A percentile compares a stretch with the other conserved stretches of the same genome.
These are phyloP conservation scores for Magnaporthales sp. DNA, from an alignment of 2,329 filamentous ascomycete genomes.

Conservation along the genomic window DNA sequence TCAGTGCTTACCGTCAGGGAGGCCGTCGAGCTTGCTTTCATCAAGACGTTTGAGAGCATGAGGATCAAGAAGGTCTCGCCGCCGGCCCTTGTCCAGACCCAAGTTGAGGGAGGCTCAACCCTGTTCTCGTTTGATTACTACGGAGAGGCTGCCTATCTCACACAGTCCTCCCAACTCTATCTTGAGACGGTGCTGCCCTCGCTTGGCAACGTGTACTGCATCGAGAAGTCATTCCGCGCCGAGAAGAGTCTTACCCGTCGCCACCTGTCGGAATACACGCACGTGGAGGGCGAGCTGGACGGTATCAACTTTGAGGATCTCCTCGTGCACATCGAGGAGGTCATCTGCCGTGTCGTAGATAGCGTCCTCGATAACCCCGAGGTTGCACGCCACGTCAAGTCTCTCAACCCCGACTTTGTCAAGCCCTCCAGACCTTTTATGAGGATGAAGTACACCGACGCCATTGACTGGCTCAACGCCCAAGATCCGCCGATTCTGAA, in stretches of 20 bases:
- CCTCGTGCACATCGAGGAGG: slow-evolving; percentile 74
- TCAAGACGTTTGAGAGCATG: slow-evolving; percentile 67
- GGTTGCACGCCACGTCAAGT: slow-evolving; percentile 65
- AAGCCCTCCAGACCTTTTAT: slow-evolving; percentile 77
- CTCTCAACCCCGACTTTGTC: slow-evolving; percentile 86
- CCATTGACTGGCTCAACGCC: slow-evolving; percentile 86
- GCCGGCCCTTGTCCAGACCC: slow-evolving; percentile 86
- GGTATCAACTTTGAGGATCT: slow-evolving; percentile 91
- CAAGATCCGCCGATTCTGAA: slow-evolving; percentile 75
- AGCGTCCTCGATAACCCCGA: slow-evolving; percentile 64
- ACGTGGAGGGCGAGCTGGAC: slow-evolving; percentile 93
- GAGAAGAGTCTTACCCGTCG: slow-evolving; percentile 93
- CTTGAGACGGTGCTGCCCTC: slow-evolving; percentile 89
- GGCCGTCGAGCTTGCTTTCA: slow-evolving; percentile 72
- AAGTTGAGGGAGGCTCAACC: slow-evolving; percentile 87
- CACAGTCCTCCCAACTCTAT: slow-evolving; percentile 94
- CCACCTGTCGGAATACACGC: slow-evolving; percentile 92
- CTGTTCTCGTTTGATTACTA: slow-evolving; percentile 65
- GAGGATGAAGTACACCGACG: slow-evolving; percentile 91
- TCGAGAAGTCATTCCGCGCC: slow-evolving; percentile 97
- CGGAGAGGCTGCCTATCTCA: slow-evolving; percentile 80
- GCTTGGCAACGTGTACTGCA: slow-evolving; percentile 92
- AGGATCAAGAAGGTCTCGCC: slow-evolving; percentile 77
- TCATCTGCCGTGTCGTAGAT: slow-evolving; percentile 81
- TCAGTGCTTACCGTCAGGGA: slow-evolving; percentile 82